Conservation (phyloP, 169 alveolate species). For the Theileria parva region DNA sequence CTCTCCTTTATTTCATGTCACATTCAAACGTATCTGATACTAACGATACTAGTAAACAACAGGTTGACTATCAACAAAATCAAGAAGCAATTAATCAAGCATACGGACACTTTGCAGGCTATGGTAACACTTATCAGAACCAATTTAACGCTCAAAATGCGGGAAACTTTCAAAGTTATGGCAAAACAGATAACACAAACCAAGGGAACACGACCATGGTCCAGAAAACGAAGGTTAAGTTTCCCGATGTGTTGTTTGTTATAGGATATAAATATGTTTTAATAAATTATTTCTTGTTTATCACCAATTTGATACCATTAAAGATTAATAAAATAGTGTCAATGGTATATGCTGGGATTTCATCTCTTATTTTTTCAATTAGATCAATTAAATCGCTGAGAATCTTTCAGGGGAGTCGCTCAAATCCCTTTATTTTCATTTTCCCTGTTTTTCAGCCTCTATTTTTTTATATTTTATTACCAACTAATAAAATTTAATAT, state of each 20-base stretch:
- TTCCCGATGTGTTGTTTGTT: constrained; percentile 33
- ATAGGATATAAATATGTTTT: constrained; percentile 63
- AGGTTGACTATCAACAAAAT: neutral
- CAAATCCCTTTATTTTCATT: constrained; percentile 41
- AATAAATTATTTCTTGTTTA: constrained; percentile 41
- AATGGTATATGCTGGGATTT: constrained; percentile 25
- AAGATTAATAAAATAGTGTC: constrained; percentile 2
- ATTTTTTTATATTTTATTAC: constrained; percentile 53
- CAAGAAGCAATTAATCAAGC: constrained; percentile 4
- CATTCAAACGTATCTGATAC: neutral
- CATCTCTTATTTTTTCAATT: constrained; percentile 41
- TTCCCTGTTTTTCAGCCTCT: constrained; percentile 62
- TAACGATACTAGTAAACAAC: neutral
- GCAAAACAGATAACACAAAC: neutral
- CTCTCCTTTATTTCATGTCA: constrained; percentile 31
- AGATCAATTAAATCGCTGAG: constrained; percentile 40
- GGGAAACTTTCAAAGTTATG: constrained; percentile 6
- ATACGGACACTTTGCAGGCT: neutral
- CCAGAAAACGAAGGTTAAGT: neutral
- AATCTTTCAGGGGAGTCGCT: neutral
- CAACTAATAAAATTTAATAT: constrained; percentile 13
- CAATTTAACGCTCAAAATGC: neutral
- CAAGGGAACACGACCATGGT: neutral
- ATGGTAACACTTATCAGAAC: neutral
- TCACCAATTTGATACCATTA: constrained; percentile 19